Percentiles rank a stretch among this genome's conserved stretches.
Evolutionary conservation across 1,139 yeast species (phyloP).

Genomic region (Sugiyamaella japonica): DNA sequence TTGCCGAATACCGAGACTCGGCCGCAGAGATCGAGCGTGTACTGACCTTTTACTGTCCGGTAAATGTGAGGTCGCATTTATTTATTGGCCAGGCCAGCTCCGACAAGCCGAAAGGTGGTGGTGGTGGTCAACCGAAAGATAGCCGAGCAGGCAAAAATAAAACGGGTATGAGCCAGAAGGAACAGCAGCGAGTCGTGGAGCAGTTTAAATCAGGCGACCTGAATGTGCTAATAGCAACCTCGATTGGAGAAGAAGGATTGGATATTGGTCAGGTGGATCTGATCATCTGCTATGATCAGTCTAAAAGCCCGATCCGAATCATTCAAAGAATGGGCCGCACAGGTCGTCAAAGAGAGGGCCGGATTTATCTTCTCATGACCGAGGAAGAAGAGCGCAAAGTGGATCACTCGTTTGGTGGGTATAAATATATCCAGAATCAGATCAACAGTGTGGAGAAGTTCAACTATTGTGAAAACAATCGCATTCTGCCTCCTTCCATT

Average conservation of each 20-base stretch:
- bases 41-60: constrained; percentile 49
- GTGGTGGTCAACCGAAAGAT: neutral
- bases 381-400: constrained; percentile 77
- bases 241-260: constrained; percentile 97
- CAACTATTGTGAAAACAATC: constrained; percentile 45
- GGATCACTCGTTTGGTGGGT: constrained; percentile 82
- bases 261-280: constrained; percentile 98
- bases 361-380: constrained; percentile 73
- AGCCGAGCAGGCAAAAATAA: constrained; percentile 23
- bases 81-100: constrained; percentile 77
- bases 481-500: constrained; percentile 62
- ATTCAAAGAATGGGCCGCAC: constrained; percentile 98
- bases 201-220: constrained; percentile 69
- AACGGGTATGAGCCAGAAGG: constrained; percentile 46
- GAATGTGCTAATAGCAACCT: constrained; percentile 89
- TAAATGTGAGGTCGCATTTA: constrained; percentile 65
- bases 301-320: constrained; percentile 89
- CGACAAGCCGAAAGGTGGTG: constrained; percentile 17
- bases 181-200: constrained; percentile 58
- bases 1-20: constrained; percentile 85
- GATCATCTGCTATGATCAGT: constrained; percentile 89
- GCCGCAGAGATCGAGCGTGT: constrained; percentile 81
- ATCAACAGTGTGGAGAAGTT: constrained; percentile 43
- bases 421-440: constrained; percentile 71
- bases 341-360: constrained; percentile 91